phyloP scores from a whole-genome alignment of 2,329 filamentous ascomycete genomes.

The Diplocarpon mali region DNA sequence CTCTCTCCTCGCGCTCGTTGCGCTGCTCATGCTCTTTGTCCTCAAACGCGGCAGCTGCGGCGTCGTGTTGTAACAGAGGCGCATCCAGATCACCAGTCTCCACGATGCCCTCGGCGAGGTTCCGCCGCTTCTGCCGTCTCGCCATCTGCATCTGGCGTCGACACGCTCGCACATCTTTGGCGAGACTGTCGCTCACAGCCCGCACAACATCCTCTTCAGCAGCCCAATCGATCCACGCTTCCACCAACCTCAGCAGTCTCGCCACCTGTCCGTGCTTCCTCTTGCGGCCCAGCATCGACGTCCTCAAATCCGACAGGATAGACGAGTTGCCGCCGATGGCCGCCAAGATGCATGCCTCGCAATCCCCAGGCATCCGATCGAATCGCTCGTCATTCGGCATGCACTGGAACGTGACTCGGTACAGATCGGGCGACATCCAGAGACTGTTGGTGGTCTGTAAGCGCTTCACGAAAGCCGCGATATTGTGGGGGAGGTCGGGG shows the following conservation, averaged over 20 bases:
- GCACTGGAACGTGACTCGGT: constrained; percentile 28
- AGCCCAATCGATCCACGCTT: constrained; percentile 15
- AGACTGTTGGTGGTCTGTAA: constrained; percentile 17
- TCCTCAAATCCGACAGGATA: constrained; percentile 35
- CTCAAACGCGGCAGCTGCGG: neutral
- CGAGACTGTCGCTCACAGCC: constrained; percentile 7
- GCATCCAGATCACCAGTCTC: neutral
- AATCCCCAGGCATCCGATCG: constrained; percentile 29
- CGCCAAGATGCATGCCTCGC: constrained; percentile 43
- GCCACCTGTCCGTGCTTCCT: constrained; percentile 8
- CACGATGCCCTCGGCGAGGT: constrained; percentile 2
- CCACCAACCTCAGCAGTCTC: constrained; percentile 15
- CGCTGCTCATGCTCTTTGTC: constrained; percentile 2
- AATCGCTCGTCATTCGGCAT: constrained; percentile 22
- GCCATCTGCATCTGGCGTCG: constrained; percentile 13
- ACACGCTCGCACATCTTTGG: constrained; percentile 8
- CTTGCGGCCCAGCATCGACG: constrained; percentile 32
- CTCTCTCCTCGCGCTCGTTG: constrained; percentile 2
- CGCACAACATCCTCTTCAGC: constrained; percentile 1
- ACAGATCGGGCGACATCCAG: constrained; percentile 30
- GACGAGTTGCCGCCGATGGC: constrained; percentile 34
- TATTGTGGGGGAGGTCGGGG: constrained; percentile 11
- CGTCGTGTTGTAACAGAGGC: neutral
- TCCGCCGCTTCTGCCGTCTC: constrained; percentile 6
- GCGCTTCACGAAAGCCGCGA: constrained; percentile 9